Conservation (phyloP, 1,284 basidiomycete species). For the Takashimella koratensis region DNA sequence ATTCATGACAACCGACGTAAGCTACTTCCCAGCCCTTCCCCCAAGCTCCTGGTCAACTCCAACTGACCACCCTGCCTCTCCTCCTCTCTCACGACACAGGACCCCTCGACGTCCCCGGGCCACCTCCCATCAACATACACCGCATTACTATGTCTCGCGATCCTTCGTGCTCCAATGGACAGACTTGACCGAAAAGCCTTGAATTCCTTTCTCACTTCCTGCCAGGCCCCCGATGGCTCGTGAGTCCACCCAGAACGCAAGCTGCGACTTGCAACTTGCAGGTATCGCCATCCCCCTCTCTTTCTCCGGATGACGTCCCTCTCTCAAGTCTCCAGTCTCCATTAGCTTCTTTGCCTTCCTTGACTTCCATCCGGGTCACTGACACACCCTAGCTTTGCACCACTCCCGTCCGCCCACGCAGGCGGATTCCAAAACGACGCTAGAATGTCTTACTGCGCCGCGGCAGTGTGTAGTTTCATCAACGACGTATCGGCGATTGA, state of each 20-base stretch:
- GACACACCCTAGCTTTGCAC: slow-evolving; percentile 69
- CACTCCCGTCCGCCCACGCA: slow-evolving; percentile 57
- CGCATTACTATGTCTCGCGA: slow-evolving; percentile 70
- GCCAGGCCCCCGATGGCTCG: slow-evolving; percentile 80
- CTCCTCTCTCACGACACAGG: slow-evolving; percentile 28
- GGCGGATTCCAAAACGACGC: slow-evolving; percentile 44
- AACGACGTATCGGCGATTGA: slow-evolving; percentile 73
- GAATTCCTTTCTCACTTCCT: slow-evolving; percentile 60
- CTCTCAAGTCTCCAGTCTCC: background rate
- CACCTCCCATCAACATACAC: slow-evolving; percentile 94
- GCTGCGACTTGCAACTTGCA: no score
- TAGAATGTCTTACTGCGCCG: slow-evolving; percentile 83
- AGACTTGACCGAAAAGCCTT: slow-evolving; percentile 64
- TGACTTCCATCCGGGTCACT: background rate
- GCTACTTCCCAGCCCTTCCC: no score
- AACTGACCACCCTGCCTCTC: slow-evolving; percentile 1
- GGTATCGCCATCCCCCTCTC: no score
- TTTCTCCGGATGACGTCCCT: no score
- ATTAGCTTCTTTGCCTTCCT: background rate
- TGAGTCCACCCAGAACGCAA: no score
- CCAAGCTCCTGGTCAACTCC: slow-evolving; percentile 26
- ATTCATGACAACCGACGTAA: slow-evolving; percentile 55
- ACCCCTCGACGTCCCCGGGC: slow-evolving; percentile 59
- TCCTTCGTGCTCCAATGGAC: slow-evolving; percentile 74
- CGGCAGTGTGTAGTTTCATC: slow-evolving; percentile 67